Base-by-base conservation (phyloP, 2,329 filamentous ascomycete species). In the Monosporascus sp. region DNA sequence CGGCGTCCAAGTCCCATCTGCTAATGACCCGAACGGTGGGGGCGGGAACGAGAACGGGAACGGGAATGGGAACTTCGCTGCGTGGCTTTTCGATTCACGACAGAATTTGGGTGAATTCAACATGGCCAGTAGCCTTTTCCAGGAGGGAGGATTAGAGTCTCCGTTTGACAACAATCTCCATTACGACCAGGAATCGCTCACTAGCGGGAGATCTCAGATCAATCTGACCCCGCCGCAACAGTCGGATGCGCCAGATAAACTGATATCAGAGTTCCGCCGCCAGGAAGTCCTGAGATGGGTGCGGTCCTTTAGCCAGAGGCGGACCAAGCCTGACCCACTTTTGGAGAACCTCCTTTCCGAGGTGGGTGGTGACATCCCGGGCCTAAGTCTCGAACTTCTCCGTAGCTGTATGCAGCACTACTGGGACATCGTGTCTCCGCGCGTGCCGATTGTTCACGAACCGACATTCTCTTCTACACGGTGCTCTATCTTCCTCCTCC, bases 361-460 rank as follows among this genome's bases (percentile, higher is more conserved):
- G 31, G 68, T 66, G 35, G 69, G 65, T 14, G 73, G 71, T n/a
- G 75, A 79, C 57, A 52, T 75, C 6, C 73, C 75, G 0, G 70
- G 67, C 1, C 73, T 96, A 57, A 90, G 84, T 65, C 70, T 91
- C 49, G 84, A 88, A 48, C 92, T 93, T 83, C 86, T 96, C 79
- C 86, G 90, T 63, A 87, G 87, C 16, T 96, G 92, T 64, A 81
- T 93, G 56, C 81, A 84, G n/a, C 89, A 89, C 45, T 97, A 90
- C 70, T 97, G 91, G 91, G 82, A 87, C 50, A 84, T 89, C 63
- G 89, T 95, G 52, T 91, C 93, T 57, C 86, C 89, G 7, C 89
- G 95, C 58, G 74, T 96, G 51, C 92, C 92, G 9, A 92, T 97
- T 54, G 77, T 96, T 40, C 91, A 96, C 66, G 88, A 90, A 63